These are phyloP conservation scores for Salinomyces thailandicus DNA, from an alignment of 2,329 filamentous ascomycete genomes.

Conservation along the genomic window DNA sequence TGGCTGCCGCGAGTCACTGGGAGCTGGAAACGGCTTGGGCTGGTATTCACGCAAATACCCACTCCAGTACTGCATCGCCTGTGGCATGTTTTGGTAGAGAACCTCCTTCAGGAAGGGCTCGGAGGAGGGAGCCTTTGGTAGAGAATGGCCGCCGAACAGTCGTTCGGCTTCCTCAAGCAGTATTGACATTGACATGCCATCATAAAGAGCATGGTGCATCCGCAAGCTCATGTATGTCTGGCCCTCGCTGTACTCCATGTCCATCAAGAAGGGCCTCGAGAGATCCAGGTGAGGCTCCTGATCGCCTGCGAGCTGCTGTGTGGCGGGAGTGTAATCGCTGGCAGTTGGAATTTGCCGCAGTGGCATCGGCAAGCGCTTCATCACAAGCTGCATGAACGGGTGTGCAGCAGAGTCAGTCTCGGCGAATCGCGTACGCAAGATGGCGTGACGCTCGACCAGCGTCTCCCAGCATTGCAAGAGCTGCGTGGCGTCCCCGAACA, in stretches of 20 bases:
- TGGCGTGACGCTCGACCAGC: conserved; percentile 58
- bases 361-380: conserved; percentile 38
- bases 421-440: conserved; percentile 67
- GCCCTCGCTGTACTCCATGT: conserved; percentile 7
- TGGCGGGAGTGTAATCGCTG: not conserved
- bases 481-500: conserved; percentile 40
- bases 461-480: conserved; percentile 52
- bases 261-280: not conserved
- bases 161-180: conserved; percentile 62
- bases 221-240: conserved; percentile 33
- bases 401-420: conserved; percentile 49
- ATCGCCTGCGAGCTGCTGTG: no score
- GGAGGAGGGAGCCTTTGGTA: conserved; percentile 45
- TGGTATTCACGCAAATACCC: conserved; percentile 44
- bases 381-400: conserved; percentile 63
- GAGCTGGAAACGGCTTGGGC: conserved; percentile 23
- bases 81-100: conserved; percentile 36
- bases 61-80: conserved; percentile 57
- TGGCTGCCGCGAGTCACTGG: not conserved
- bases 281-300: no score
- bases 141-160: conserved; percentile 36
- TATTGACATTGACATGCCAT: conserved; percentile 63
- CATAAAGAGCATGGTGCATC: conserved; percentile 78
- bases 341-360: conserved; percentile 25
- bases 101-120: conserved; percentile 54